Evolutionary conservation across 2,329 filamentous ascomycete genomes (phyloP), one percentile per base, ranked within the genome.

Genomic region (Penicillium sp.): DNA sequence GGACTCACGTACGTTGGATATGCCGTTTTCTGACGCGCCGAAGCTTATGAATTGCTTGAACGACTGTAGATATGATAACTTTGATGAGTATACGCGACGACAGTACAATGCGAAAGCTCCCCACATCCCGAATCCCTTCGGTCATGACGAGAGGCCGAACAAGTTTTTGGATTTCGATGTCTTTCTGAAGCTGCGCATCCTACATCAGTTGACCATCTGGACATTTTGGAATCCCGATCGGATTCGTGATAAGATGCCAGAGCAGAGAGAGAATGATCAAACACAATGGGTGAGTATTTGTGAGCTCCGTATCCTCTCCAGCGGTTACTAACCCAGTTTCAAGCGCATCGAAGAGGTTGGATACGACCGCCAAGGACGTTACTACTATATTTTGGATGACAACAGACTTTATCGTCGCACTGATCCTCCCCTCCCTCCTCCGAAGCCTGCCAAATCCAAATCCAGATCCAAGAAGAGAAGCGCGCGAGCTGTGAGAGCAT

Each of bases 371-470:
- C 84, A 97, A 51, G 93, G 96, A 66, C 89, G 92, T 44, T 89
- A 88, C 41, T 96, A 98, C 74, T 96, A 90, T 72, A 89, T 98
- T 3, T 85, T 99, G 3, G 94, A 98, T 70, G 95, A 99, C 75
- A 96, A 97, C 70, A 87, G 95, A 65, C 83, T 99, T 47, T 99
- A 99, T 75, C 91, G 93, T 60, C 84, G 90, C 64, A 92, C 91
- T n/a, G 91, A 96, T 63, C 85, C 90, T 29, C 86, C 88, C 1
- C 82, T 86, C 2, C 85, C 87, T 7, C 77, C 86, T 15, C 78
- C 84, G 6, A 79, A 83, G n/a, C 75, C 83, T 2, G 76, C 84
- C 29, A 90, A 90, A 72, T 82, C 86, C 2, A 86, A 90, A 72
- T 81, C 86, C 1, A 86, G 90, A 84, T 76, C 82, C 5, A 91